phyloP scores from a whole-genome alignment of 305 asterid genomes.

The Solanum hybrid region DNA sequence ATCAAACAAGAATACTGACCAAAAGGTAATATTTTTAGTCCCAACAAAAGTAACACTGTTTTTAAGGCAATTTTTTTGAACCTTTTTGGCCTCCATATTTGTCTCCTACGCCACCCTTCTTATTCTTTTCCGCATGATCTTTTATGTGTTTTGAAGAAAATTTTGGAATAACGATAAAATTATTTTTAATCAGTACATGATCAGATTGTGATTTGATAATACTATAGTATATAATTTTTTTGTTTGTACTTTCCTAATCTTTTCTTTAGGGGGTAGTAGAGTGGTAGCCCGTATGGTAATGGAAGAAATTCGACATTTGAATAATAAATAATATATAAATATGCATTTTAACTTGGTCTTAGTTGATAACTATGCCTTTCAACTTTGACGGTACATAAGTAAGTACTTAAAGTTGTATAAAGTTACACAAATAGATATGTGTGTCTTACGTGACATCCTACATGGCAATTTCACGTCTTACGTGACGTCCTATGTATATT shows the following conservation, averaged over 20 bases:
- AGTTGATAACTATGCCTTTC: too few species aligned
- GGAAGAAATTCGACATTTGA: background rate
- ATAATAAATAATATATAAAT: background rate
- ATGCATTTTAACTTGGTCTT: too few species aligned
- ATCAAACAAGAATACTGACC: background rate
- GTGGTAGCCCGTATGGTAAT: background rate
- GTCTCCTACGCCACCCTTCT: background rate
- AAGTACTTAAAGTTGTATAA: too few species aligned
- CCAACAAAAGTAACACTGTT: background rate
- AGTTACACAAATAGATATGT: too few species aligned
- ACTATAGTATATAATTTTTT: background rate
- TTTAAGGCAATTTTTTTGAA: background rate
- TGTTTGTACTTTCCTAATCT: background rate
- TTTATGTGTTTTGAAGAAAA: background rate
- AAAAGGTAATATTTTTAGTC: background rate
- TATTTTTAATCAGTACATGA: background rate
- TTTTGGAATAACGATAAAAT: background rate
- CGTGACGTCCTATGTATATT: too few species aligned
- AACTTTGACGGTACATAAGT: too few species aligned
- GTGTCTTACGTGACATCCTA: too few species aligned
- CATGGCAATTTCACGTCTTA: too few species aligned
- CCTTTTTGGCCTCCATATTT: background rate
- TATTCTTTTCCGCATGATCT: background rate
- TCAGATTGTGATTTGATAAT: background rate
- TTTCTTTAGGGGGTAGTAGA: background rate